These are phyloP conservation scores for Saturnispora silvae DNA, from an alignment of 805 yeast genomes.

Conservation along the genomic window DNA sequence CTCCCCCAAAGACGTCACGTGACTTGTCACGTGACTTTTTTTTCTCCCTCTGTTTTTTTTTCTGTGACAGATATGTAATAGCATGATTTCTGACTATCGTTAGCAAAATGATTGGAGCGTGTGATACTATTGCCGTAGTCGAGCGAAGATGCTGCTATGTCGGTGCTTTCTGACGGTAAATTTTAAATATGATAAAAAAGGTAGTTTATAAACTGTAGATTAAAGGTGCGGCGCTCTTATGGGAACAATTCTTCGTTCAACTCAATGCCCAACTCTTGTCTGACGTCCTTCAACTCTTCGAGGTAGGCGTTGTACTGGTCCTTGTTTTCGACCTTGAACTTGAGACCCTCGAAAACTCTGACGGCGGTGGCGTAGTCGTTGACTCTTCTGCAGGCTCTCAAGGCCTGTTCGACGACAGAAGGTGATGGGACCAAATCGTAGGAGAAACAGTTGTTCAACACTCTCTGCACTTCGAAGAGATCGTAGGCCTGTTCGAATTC, in stretches of 20 bases:
- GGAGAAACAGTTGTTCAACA: constrained; percentile 94
- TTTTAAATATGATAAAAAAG: constrained; percentile 5
- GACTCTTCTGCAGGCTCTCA: constrained; percentile 97
- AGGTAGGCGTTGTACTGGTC: constrained; percentile 93
- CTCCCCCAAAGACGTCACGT: no score
- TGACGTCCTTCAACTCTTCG: constrained; percentile 83
- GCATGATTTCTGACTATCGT: no score
- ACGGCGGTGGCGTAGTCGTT: constrained; percentile 98
- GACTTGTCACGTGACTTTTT: no score
- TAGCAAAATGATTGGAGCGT: no score
- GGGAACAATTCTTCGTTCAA: constrained; percentile 79
- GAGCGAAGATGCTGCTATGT: no score
- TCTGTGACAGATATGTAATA: no score
- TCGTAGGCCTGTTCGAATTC: constrained; percentile 93
- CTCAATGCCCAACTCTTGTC: constrained; percentile 88
- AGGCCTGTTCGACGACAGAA: constrained; percentile 86
- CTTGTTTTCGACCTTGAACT: constrained; percentile 89
- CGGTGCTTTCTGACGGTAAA: no score
- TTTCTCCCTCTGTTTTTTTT: no score
- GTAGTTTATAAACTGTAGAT: background rate
- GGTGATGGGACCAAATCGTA: constrained; percentile 99
- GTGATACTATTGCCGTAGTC: no score
- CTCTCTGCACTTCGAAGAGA: constrained; percentile 82
- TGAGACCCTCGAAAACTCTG: constrained; percentile 94
- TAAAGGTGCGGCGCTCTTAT: constrained; percentile 7